These are phyloP conservation scores for Zygotorulaspora sp. DNA, from an alignment of 805 yeast genomes.

Conservation along the genomic window DNA sequence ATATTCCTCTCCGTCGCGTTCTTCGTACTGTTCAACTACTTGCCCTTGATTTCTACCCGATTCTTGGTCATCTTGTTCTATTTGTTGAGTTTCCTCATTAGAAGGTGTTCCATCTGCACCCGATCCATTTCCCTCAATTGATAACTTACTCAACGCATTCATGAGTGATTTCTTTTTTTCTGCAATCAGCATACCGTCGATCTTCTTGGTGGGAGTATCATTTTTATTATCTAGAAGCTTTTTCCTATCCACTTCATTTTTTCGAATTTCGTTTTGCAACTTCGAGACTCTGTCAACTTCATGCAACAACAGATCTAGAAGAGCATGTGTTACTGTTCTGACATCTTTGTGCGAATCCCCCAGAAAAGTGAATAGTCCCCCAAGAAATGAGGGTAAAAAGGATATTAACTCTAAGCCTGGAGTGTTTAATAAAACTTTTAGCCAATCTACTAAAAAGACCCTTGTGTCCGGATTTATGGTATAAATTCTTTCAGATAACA, in stretches of 20 bases:
- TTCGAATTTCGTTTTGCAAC: slow-evolving; percentile 51
- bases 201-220: slow-evolving; percentile 28
- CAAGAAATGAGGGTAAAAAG: slow-evolving; percentile 83
- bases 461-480: slow-evolving; percentile 91
- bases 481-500: slow-evolving; percentile 85
- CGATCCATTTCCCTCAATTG: slow-evolving; percentile 11
- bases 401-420: slow-evolving; percentile 87
- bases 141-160: slow-evolving; percentile 25
- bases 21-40: slow-evolving; percentile 1
- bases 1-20: slow-evolving; percentile 50
- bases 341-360: slow-evolving; percentile 85
- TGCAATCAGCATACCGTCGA: slow-evolving; percentile 30
- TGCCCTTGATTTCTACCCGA: slow-evolving; percentile 6
- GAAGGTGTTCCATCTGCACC: slow-evolving; percentile 8
- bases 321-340: slow-evolving; percentile 74
- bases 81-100: slow-evolving; percentile 7
- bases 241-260: slow-evolving; percentile 21
- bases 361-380: slow-evolving; percentile 69
- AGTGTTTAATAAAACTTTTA: slow-evolving; percentile 83
- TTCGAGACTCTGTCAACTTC: slow-evolving; percentile 77
- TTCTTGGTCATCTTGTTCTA: slow-evolving; percentile 7
- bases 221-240: slow-evolving; percentile 19
- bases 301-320: slow-evolving; percentile 67
- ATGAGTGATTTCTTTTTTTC: slow-evolving; percentile 33
- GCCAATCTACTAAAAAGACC: slow-evolving; percentile 89